Evolutionary conservation across 2,329 filamentous ascomycete genomes (phyloP), one percentile per base, ranked within the genome.

Genomic region (Fusarium nodosum): DNA sequence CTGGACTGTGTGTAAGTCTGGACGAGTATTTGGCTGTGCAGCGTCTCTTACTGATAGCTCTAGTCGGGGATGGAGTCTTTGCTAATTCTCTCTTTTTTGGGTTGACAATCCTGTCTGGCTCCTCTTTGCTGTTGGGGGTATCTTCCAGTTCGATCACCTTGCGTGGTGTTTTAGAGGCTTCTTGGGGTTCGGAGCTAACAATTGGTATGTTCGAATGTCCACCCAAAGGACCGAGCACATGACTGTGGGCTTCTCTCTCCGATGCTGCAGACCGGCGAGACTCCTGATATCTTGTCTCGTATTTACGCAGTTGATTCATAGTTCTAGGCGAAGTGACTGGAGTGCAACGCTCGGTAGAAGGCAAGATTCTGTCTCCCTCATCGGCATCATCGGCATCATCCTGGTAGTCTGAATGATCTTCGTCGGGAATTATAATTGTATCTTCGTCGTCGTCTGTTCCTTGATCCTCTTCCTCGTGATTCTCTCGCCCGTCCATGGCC

Each of bases 221-320:
- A 1, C 44, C 20, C 9, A 56, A 31, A 10, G 30, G 38, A n/a
- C 9, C 33, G 28, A 56, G 4, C 2, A 26, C 31, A 2, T 20
- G 20, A 2, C 2, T 1, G 3, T 31, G 20, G 8, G 16, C 3
- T 26, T 36, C 24, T 5, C 10, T 4, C 5, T 64, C 3, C 1
- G 0, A 1, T 22, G 31, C 16, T 1, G 36, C 18, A 1, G 15
- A 1, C 30, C 2, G 22, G 0, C 44, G 0, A 3, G 0, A 20
- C 1, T 45, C n/a, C 8, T 10, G 0, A 18, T 26, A 57, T 4
- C 5, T 31, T 12, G 26, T 7, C 7, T 57, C 51, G 0, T 57
- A 64, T 4, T 1, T 2, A 0, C 8, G 20, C 2, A 64, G 38
- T 2, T 64, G 36, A 0, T 5, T 3, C 44, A 45, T 30, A 0